Percentiles rank a stretch among this genome's conserved stretches.
phyloP scores from a whole-genome alignment of 768 basidiomycete genomes.

The Rhizopogon sp. region DNA sequence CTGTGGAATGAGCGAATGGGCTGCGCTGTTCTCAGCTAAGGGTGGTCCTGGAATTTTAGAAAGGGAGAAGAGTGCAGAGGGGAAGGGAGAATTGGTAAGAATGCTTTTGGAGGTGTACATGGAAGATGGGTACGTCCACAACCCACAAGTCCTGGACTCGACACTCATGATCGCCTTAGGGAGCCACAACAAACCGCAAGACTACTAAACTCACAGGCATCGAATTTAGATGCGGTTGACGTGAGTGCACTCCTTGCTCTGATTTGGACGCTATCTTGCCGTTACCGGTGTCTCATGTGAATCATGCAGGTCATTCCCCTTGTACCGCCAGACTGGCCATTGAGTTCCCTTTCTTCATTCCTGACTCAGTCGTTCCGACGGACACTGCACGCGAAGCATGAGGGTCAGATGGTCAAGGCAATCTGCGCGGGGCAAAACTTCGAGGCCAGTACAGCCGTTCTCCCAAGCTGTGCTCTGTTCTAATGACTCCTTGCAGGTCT shows the following conservation, averaged over 20 bases:
- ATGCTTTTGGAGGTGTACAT: conserved; percentile 80
- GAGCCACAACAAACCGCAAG: conserved; percentile 55
- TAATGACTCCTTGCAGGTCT: conserved; percentile 33
- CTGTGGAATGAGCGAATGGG: conserved; percentile 36
- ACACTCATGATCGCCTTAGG: conserved; percentile 28
- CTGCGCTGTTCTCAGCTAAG: conserved; percentile 18
- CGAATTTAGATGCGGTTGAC: conserved; percentile 71
- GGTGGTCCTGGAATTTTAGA: conserved; percentile 24
- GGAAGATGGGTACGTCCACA: conserved; percentile 55
- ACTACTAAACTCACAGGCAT: conserved; percentile 75
- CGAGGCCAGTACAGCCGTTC: conserved; percentile 34
- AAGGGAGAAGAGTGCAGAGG: conserved; percentile 37
- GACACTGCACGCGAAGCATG: conserved; percentile 62
- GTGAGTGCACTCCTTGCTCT: conserved; percentile 37
- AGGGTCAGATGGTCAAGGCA: conserved; percentile 73
- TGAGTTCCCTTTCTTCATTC: conserved; percentile 70
- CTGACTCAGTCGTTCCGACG: conserved; percentile 74
- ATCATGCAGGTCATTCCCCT: conserved; percentile 49
- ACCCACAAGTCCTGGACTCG: neutral
- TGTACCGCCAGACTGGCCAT: conserved; percentile 73
- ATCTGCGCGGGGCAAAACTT: conserved; percentile 79
- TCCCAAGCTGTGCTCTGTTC: neutral
- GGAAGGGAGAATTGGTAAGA: conserved; percentile 58
- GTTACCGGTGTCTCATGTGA: neutral
- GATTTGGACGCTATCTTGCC: neutral